Base-by-base conservation (phyloP, 2,329 filamentous ascomycete genomes). In the Penicillium thymicola region DNA sequence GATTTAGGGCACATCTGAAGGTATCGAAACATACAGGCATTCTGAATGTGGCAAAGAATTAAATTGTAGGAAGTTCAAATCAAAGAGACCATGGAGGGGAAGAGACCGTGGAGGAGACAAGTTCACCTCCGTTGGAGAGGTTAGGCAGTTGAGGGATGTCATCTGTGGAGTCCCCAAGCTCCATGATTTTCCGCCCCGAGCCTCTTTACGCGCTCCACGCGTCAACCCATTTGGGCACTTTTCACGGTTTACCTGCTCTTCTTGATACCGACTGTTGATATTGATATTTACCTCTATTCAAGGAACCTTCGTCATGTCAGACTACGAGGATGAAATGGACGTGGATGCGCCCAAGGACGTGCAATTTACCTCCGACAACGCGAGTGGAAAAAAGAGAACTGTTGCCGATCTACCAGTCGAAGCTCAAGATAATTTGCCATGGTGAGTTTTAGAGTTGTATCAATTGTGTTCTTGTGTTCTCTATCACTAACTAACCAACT, bases 401-500 rank as follows among this genome's bases (percentile, higher is more conserved):
- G 90, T 90, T 46, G 93, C 93, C 38, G 96, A 99, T 72, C 80
- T 99, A 48, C 94, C 94, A 0, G 86, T 99, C 6, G 92, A 96
- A 75, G 92, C 92, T 48, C 90, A 96, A 74, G 94, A 99, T 73
- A 92, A 88, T 62, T 76, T 99, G 18, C 94, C 94, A 77, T 99
- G 94, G 93, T 95, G 71, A 57, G 70, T 46, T 23, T 14, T 5
- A 5, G 9, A 34, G 25, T 28, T n/a, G 8, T 8, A 28, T 8
- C 16, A 1, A 28, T 32, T 7, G 7, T 13, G 14, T 18, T 9
- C 9, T 32, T 7, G 7, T 13, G 14, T 18, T 9, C 9, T 10
- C 6, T 11, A 56, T 66, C 46, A 58, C 50, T 65, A 49, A 58
- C 50, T 65, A 49, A 66, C 62, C 4, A 8, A 53, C 57, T 45